These are phyloP conservation scores for Sphaerobolus stellatus DNA, from an alignment of 1,284 basidiomycete species.

Conservation along the genomic window DNA sequence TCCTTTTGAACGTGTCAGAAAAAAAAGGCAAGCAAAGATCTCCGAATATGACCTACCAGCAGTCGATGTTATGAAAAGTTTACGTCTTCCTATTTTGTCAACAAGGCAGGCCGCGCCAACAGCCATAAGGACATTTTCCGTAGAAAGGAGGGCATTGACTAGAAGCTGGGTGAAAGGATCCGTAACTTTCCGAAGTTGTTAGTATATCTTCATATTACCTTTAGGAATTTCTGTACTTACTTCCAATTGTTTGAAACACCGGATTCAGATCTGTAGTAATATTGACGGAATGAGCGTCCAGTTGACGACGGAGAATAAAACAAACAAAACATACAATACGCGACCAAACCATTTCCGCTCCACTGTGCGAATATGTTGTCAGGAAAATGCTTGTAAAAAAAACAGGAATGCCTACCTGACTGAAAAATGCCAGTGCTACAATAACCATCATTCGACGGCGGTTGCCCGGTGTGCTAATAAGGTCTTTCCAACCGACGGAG, in stretches of 20 bases:
- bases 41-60: slow-evolving; percentile 23
- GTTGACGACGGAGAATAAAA: neutral
- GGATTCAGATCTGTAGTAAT: slow-evolving; percentile 39
- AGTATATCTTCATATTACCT: neutral
- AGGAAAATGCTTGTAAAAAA: neutral
- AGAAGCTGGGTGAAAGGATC: slow-evolving; percentile 17
- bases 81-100: slow-evolving; percentile 52
- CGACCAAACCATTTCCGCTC: slow-evolving; percentile 14
- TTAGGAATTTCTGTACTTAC: neutral
- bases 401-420: slow-evolving; percentile 34
- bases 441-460: slow-evolving; percentile 53
- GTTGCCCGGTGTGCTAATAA: slow-evolving; percentile 55
- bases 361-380: neutral
- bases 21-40: slow-evolving; percentile 10
- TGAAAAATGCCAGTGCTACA: slow-evolving; percentile 59
- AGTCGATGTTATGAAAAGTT: slow-evolving; percentile 53
- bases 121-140: slow-evolving; percentile 54
- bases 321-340: slow-evolving; percentile 8
- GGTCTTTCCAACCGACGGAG: slow-evolving; percentile 41
- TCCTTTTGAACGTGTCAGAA: slow-evolving; percentile 24
- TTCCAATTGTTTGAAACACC: slow-evolving; percentile 50
- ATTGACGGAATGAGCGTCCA: neutral
- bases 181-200: slow-evolving; percentile 1
- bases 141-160: slow-evolving; percentile 51
- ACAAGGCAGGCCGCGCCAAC: slow-evolving; percentile 47